Conservation (phyloP, 2,329 filamentous ascomycete species). For the Laburnicola sp. region DNA sequence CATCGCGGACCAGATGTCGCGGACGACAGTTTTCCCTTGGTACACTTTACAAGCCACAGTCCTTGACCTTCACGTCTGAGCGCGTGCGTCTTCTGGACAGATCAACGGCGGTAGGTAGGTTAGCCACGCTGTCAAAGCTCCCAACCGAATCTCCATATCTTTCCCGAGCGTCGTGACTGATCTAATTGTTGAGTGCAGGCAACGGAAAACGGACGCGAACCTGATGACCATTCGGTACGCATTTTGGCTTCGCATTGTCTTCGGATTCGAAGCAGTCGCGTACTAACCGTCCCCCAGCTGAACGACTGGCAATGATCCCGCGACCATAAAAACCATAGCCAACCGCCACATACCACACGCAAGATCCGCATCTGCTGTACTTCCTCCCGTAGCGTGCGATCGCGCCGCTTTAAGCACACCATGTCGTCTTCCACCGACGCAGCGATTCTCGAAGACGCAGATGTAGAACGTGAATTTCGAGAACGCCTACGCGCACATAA, state of each 20-base stretch:
- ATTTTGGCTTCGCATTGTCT: not conserved
- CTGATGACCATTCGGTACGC: too few species aligned
- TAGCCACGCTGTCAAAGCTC: not conserved
- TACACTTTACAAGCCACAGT: not conserved
- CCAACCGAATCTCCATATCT: not conserved
- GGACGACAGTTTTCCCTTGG: slow-evolving; percentile 12
- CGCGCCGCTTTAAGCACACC: not conserved
- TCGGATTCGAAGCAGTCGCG: not conserved
- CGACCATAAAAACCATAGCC: slow-evolving; percentile 1
- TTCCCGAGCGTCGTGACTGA: too few species aligned
- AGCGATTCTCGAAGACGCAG: slow-evolving; percentile 34
- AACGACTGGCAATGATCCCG: slow-evolving; percentile 2
- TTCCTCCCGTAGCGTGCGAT: not conserved
- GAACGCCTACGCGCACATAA: slow-evolving; percentile 16
- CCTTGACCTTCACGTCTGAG: not conserved
- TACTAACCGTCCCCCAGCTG: not conserved
- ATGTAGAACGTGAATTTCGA: slow-evolving; percentile 30
- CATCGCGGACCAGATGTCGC: slow-evolving; percentile 22
- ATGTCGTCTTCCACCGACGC: slow-evolving; percentile 36
- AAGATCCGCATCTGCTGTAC: not conserved
- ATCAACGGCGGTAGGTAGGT: not conserved
- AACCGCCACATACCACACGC: not conserved
- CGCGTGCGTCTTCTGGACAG: slow-evolving; percentile 7
- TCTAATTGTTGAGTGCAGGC: too few species aligned
- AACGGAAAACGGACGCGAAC: too few species aligned